A percentile compares a stretch with the other conserved stretches of the same genome.
Conservation (phyloP, 2,329 filamentous ascomycete genomes). For the Chaetomium strumarium region DNA sequence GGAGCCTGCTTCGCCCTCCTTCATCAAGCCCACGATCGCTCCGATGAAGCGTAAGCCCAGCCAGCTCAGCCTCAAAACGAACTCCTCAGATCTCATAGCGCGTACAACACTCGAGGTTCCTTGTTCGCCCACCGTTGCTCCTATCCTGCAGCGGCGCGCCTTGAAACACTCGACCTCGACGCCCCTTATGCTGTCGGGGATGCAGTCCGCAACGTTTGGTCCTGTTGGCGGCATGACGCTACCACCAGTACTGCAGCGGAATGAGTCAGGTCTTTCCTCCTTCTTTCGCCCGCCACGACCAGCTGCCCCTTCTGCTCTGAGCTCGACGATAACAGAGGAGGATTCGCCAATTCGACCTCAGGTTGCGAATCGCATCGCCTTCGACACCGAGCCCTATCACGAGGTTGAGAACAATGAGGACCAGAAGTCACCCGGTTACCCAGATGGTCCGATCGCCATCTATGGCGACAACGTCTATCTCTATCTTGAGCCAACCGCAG, state of each 20-base stretch:
- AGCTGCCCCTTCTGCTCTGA: conserved; percentile 32
- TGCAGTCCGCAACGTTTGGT: conserved; percentile 55
- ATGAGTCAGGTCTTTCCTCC: conserved; percentile 55
- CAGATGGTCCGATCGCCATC: conserved; percentile 74
- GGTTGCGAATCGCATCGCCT: conserved; percentile 53
- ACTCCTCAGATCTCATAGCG: conserved; percentile 51
- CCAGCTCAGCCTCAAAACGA: conserved; percentile 70
- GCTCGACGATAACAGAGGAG: conserved; percentile 46
- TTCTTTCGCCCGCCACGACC: conserved; percentile 45
- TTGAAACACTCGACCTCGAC: conserved; percentile 64
- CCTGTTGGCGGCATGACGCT: conserved; percentile 59
- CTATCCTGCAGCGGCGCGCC: conserved; percentile 56
- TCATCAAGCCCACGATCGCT: conserved; percentile 73
- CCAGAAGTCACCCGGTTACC: conserved; percentile 76
- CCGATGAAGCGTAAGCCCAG: conserved; percentile 69
- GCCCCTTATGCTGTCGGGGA: conserved; percentile 57
- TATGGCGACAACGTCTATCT: conserved; percentile 73
- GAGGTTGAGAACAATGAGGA: conserved; percentile 71
- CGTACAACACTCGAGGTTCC: conserved; percentile 48
- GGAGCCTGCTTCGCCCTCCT: conserved; percentile 66
- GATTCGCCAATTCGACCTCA: conserved; percentile 55
- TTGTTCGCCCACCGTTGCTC: conserved; percentile 48
- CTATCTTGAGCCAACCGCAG: conserved; percentile 72
- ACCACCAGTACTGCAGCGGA: conserved; percentile 54
- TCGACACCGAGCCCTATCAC: conserved; percentile 55